phyloP scores from a whole-genome alignment of 106 monocot species.

The Triglochin maritima region DNA sequence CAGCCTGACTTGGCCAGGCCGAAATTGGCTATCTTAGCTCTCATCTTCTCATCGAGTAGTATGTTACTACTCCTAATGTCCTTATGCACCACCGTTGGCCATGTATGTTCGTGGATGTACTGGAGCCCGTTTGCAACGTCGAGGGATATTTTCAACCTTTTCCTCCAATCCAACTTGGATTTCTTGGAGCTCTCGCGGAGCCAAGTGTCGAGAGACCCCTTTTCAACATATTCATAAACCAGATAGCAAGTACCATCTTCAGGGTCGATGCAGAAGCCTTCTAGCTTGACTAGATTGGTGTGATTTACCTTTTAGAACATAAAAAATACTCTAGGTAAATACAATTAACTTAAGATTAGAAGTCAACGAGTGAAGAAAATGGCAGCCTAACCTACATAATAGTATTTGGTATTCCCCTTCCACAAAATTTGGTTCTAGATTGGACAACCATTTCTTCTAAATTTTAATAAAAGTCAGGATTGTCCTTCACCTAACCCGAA shows the following conservation, averaged over 20 bases:
- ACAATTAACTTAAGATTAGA: background rate
- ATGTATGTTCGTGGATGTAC: constrained; percentile 95
- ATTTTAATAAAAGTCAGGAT: too few relatives aligned
- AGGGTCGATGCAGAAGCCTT: constrained; percentile 79
- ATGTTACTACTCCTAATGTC: constrained; percentile 81
- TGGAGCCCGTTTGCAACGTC: constrained; percentile 80
- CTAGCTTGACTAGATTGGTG: constrained; percentile 73
- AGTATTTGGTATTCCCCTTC: too few relatives aligned
- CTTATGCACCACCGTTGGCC: constrained; percentile 81
- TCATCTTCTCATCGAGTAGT: constrained; percentile 44
- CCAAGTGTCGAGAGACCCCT: constrained; percentile 65
- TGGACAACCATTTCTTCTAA: too few relatives aligned
- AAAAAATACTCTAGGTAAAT: too few relatives aligned
- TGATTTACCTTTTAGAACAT: constrained; percentile 80
- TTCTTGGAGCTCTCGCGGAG: constrained; percentile 19
- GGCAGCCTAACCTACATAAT: too few relatives aligned
- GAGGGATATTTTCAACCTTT: constrained; percentile 50
- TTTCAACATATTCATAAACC: constrained; percentile 68
- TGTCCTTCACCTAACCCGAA: too few relatives aligned
- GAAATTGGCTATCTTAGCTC: constrained; percentile 83
- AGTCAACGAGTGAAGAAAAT: background rate
- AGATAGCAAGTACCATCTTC: constrained; percentile 51
- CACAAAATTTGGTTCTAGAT: too few relatives aligned
- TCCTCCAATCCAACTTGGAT: constrained; percentile 45
- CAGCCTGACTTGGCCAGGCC: constrained; percentile 64